phyloP scores from a whole-genome alignment of 2,329 filamentous ascomycete genomes.

The Xylariaceae sp. region DNA sequence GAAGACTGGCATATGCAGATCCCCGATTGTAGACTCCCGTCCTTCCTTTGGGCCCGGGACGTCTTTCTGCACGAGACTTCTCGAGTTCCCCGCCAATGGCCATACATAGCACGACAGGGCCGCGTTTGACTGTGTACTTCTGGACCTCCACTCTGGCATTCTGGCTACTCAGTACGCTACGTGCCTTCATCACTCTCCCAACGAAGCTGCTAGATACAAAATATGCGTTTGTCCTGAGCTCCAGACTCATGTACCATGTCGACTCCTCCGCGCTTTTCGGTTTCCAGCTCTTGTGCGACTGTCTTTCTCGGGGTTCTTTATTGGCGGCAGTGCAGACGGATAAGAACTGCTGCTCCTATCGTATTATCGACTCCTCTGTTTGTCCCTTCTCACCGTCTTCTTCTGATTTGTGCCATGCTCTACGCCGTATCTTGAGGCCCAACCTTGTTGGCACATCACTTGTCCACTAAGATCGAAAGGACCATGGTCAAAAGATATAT shows the following conservation, averaged over 20 bases:
- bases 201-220: slow-evolving; percentile 14
- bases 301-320: too few species aligned
- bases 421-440: too few species aligned
- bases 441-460: too few species aligned
- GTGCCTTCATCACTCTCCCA: too few species aligned
- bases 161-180: too few species aligned
- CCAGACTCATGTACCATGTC: slow-evolving; percentile 23
- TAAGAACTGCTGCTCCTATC: slow-evolving; percentile 13
- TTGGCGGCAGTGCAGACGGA: slow-evolving; percentile 11
- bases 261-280: slow-evolving; percentile 16
- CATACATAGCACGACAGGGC: slow-evolving; percentile 5
- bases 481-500: too few species aligned
- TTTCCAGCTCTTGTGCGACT: slow-evolving; percentile 18
- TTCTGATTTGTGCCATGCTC: slow-evolving; percentile 16
- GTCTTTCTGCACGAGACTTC: too few species aligned
- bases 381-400: slow-evolving; percentile 14
- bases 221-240: slow-evolving; percentile 24
- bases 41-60: too few species aligned
- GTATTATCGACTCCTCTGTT: slow-evolving; percentile 13
- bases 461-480: too few species aligned
- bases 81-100: too few species aligned
- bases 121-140: slow-evolving; percentile 4
- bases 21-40: too few species aligned
- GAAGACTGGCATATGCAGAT: too few species aligned
- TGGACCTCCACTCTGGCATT: neutral